Base-by-base conservation (phyloP, 2,329 filamentous ascomycete genomes). In the Aspergillus ochraceoroseus region DNA sequence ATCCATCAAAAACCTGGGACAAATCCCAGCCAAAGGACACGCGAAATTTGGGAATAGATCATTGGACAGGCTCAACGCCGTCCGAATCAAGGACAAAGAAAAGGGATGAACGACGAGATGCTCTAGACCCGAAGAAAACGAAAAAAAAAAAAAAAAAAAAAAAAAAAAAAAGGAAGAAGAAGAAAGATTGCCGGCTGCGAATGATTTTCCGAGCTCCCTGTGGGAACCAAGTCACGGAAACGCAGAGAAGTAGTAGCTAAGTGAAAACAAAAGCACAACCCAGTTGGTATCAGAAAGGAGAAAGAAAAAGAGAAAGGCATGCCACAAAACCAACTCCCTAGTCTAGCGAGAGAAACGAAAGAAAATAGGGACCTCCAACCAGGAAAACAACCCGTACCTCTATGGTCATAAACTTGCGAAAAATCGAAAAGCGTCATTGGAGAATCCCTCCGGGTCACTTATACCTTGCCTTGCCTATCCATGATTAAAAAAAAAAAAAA, bases 281-380 rank as follows among this genome's bases (percentile, higher is more conserved):
- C 51, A 48, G 46, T 48, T 53, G 51, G 51, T 53, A 52, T 53
- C 51, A 44, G 33, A 46, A 27, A 34, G 45, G 36, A 38, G 27
- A 41, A 47, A 39, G 44, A 37, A 35, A 30, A 49, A 38, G 38
- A 29, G 37, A 38, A 37, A 44, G 11, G 31, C 44, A 46, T 39
- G 32, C 48, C 51, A 43, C 45, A 41, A 47, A 52, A 49, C 48
- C 51, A 51, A 57, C 54, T 58, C 55, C 55, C 55, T 43, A 55
- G 54, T 62, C 61, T 63, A 63, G 52, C 58, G 61, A 65, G 58
- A 59, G 58, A 58, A 61, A 52, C 49, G 51, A 46, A 53, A 46
- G 34, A 50, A 58, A 57, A 53, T 29, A 40, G 48, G 29, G 56
- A 47, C 41, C 41, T 53, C 47, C 51, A 53, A 55, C 54, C 51